phyloP scores from a whole-genome alignment of 2,329 filamentous ascomycete species.

The Rutstroemia sydowiana region DNA sequence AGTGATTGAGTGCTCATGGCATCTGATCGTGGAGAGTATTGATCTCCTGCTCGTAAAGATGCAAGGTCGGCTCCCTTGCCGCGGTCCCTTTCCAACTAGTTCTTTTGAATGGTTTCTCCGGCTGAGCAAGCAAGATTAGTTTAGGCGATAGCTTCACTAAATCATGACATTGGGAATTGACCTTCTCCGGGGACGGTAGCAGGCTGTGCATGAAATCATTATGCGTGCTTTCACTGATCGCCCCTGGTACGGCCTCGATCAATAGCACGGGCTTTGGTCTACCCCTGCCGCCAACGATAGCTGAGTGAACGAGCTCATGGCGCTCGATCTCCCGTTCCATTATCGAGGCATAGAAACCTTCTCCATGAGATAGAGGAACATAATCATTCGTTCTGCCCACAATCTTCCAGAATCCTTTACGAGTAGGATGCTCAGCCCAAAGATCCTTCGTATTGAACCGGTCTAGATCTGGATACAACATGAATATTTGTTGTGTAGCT shows the following conservation, averaged over 20 bases:
- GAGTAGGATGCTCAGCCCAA: conserved; percentile 9
- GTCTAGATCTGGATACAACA: not conserved
- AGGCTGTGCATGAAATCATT: not conserved
- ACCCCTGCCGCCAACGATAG: not conserved
- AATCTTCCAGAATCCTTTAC: conserved; percentile 8
- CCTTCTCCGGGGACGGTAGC: not conserved
- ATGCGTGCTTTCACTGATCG: not conserved
- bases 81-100: not conserved
- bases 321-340: conserved; percentile 6
- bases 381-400: conserved; percentile 11
- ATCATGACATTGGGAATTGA: not conserved
- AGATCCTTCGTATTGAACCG: conserved; percentile 5
- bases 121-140: not conserved
- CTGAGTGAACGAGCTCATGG: conserved; percentile 1
- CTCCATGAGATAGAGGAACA: conserved; percentile 3
- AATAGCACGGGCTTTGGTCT: not conserved
- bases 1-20: not conserved
- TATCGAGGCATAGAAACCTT: not conserved
- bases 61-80: not conserved
- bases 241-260: not conserved
- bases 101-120: not conserved
- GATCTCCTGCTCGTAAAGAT: conserved; percentile 2
- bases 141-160: not conserved
- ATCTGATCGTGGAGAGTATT: not conserved
- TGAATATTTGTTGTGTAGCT: not conserved